Base-by-base conservation (phyloP, 371 early-diverging fungal species). In the Actinomortierella ambigua region DNA sequence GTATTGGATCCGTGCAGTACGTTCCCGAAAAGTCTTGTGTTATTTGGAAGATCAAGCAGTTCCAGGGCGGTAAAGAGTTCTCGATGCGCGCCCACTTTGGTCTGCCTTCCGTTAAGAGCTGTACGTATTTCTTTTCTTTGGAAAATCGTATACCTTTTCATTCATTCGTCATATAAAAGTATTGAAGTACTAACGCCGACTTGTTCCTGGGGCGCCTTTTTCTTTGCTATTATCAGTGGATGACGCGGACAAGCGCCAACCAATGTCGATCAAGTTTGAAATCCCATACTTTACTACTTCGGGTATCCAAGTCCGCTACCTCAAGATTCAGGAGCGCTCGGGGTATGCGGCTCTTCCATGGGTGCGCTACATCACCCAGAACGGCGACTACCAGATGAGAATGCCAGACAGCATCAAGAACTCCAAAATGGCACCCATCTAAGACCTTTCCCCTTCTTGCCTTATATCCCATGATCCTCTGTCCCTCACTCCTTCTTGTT, bases 331-430 rank as follows among this genome's bases (percentile, higher is more conserved):
- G 50, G 99, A 99, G 75, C 96, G 96, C 80, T 93, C 93, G 59
- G 99, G 99, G 39, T 99, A 99, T 76, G 96, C 96, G 71, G 98
- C 98, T 6, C 85, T 98, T 63, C 99, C 99, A 42, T 99, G 99
- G 99, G 99, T 98, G 39, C 81, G 99, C 52, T 98, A 98, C 70
- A 97, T 98, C 57, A 98, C 99, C 17, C 96, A 96, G 73, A 95
- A 98, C 67, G 97, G 98, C 76, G 89, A 89, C 59, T 89, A 89
- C 59, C 87, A 87, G 79, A 83, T 89, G 85, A 83, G 89, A 69
- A 85, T 89, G 87, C 89, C 89, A 22, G 89, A 89, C 57, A 82
- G 83, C 50, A 83, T 86, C 65, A 88, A 86, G 66, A 80, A 80
- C 15, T 73, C 76, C 53, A 86, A 85, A 55, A 62, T 79, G 79